A percentile compares a stretch with the other conserved stretches of the same genome.
Conservation (phyloP, 768 basidiomycete genomes). For the Phylloporus rhodoxanthus region DNA sequence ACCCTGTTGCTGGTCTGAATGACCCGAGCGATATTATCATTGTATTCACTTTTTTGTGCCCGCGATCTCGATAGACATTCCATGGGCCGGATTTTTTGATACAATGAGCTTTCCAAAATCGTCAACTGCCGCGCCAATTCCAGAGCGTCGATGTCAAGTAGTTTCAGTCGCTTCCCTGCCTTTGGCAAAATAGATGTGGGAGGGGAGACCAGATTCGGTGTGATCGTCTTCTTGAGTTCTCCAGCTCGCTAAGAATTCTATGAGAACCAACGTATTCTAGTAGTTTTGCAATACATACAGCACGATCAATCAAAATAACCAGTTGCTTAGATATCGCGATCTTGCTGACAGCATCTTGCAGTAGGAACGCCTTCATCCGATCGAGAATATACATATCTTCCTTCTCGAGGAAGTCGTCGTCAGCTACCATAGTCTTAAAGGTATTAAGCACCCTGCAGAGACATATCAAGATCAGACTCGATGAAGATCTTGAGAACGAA, state of each 20-base stretch:
- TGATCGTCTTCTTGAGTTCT: constrained; percentile 51
- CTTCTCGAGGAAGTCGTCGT: constrained; percentile 78
- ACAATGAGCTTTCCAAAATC: constrained; percentile 81
- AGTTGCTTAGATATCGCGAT: constrained; percentile 73
- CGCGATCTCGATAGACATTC: constrained; percentile 86
- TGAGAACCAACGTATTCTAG: constrained; percentile 9
- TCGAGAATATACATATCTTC: constrained; percentile 80
- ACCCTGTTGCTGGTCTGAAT: constrained; percentile 88
- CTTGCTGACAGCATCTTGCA: constrained; percentile 55
- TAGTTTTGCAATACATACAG: constrained; percentile 45
- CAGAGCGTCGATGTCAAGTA: constrained; percentile 80
- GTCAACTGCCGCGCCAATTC: constrained; percentile 93
- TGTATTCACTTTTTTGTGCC: constrained; percentile 64
- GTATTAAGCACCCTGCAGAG: constrained; percentile 70
- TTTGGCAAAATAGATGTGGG: constrained; percentile 76
- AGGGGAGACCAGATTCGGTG: constrained; percentile 51
- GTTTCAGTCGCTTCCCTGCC: constrained; percentile 63
- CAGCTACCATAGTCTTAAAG: constrained; percentile 82
- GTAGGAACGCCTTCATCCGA: constrained; percentile 74
- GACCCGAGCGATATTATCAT: constrained; percentile 81
- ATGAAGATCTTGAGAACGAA: constrained; percentile 33
- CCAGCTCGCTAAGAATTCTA: constrained; percentile 41
- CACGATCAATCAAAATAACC: constrained; percentile 67
- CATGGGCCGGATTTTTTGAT: constrained; percentile 81
- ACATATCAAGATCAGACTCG: constrained; percentile 1